Percentiles rank a stretch among this genome's conserved stretches.
Evolutionary conservation across 495 filamentous ascomycete genomes (phyloP).

Genomic region (Daldinia caldariorum): DNA sequence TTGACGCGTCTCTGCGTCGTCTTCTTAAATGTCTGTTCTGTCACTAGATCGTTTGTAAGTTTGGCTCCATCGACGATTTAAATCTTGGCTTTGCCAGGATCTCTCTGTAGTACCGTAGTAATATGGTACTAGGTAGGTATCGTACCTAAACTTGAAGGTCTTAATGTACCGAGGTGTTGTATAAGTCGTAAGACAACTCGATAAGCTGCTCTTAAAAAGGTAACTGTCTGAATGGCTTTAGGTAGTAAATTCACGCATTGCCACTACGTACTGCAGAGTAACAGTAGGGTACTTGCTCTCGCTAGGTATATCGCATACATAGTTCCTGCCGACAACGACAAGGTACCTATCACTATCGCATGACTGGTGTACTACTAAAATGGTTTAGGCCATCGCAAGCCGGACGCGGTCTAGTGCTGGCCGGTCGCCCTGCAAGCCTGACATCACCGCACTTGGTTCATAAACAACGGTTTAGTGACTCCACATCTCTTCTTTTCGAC

Average conservation of each 20-base stretch:
- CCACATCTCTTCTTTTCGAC: conserved; percentile 34
- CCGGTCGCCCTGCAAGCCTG: conserved; percentile 38
- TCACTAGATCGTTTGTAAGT: conserved; percentile 17
- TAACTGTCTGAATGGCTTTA: conserved; percentile 1
- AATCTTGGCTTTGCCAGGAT: conserved; percentile 25
- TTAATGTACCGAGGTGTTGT: conserved; percentile 11
- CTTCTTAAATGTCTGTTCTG: conserved; percentile 9
- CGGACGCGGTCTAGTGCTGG: conserved; percentile 26
- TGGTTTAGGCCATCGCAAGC: conserved; percentile 22
- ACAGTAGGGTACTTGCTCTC: conserved; percentile 2
- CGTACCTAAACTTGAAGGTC: conserved; percentile 3
- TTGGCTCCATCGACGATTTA: conserved; percentile 25
- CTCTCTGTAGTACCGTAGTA: neutral
- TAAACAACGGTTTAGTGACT: conserved; percentile 29
- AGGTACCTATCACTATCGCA: conserved; percentile 26
- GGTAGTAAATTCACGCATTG: conserved; percentile 41
- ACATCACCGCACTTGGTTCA: conserved; percentile 39
- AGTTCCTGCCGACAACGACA: conserved; percentile 7
- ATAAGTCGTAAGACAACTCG: neutral
- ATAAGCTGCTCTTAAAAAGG: neutral
- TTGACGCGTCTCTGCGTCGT: conserved; percentile 17
- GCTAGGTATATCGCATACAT: too few relatives aligned
- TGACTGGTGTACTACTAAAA: conserved; percentile 28
- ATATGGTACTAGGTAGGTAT: neutral
- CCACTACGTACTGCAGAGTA: conserved; percentile 21